A percentile compares a stretch with the other conserved stretches of the same genome.
These are phyloP conservation scores for Termitomyces sp. DNA, from an alignment of 768 basidiomycete genomes.

Conservation along the genomic window DNA sequence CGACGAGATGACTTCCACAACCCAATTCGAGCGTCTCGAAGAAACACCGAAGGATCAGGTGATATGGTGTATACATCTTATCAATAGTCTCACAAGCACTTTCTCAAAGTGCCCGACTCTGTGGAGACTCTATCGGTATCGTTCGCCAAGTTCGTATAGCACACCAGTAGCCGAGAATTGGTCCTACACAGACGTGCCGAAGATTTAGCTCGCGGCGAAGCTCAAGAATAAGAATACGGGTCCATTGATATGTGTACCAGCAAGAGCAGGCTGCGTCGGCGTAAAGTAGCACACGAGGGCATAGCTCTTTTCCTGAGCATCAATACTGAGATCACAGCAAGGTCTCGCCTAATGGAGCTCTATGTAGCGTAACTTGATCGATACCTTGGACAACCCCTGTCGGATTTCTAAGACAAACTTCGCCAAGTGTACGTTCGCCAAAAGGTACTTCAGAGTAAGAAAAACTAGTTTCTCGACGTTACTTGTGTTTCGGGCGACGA, in stretches of 20 bases:
- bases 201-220: neutral
- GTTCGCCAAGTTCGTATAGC: too few species aligned
- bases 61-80: too few species aligned
- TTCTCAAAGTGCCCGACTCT: too few species aligned
- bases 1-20: too few species aligned
- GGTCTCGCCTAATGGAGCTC: too few species aligned
- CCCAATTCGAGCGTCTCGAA: too few species aligned
- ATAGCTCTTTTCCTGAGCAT: neutral
- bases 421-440: neutral
- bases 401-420: neutral
- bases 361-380: too few species aligned
- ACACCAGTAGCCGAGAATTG: too few species aligned
- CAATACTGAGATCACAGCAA: neutral
- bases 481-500: too few species aligned
- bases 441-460: neutral
- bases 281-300: neutral
- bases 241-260: neutral
- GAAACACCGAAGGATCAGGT: too few species aligned
- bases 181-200: neutral
- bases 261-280: neutral
- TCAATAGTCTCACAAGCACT: too few species aligned
- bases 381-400: neutral
- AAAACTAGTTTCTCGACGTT: neutral
- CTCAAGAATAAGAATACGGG: neutral
- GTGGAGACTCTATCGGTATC: too few species aligned